Conservation (phyloP, 2,329 filamentous ascomycete genomes). For the Cordyceps javanica region DNA sequence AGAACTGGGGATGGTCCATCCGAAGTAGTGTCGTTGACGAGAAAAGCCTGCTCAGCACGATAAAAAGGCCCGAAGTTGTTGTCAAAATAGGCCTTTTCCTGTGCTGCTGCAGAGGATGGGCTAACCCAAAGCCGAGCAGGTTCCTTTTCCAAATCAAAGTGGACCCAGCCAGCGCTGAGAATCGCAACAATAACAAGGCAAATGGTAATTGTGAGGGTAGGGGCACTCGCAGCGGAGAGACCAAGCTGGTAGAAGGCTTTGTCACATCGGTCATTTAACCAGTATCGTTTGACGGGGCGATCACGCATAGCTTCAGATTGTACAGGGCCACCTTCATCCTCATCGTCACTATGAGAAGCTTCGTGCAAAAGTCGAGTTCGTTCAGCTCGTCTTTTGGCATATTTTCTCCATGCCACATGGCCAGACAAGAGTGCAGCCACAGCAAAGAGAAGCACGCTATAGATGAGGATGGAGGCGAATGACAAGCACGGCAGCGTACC, state of each 20-base stretch:
- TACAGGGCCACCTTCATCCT: conserved; percentile 79
- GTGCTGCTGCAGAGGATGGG: conserved; percentile 79
- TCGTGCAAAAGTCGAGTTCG: conserved; percentile 83
- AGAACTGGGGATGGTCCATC: conserved; percentile 68
- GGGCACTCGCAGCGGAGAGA: conserved; percentile 73
- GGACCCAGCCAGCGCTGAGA: conserved; percentile 80
- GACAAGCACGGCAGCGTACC: conserved; percentile 88
- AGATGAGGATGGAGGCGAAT: conserved; percentile 84
- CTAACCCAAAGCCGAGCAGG: conserved; percentile 96
- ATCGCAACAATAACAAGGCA: conserved; percentile 71
- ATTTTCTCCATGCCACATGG: conserved; percentile 69
- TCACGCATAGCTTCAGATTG: conserved; percentile 72
- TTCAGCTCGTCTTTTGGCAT: conserved; percentile 69
- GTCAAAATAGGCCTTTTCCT: conserved; percentile 94
- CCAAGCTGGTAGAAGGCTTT: conserved; percentile 74
- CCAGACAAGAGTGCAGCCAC: conserved; percentile 62
- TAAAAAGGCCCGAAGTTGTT: conserved; percentile 92
- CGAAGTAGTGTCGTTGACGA: conserved; percentile 76
- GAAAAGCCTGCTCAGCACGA: conserved; percentile 84
- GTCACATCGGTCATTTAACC: conserved; percentile 77
- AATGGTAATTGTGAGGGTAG: conserved; percentile 70
- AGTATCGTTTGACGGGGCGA: conserved; percentile 71
- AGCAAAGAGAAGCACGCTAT: conserved; percentile 66
- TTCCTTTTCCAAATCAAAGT: conserved; percentile 83
- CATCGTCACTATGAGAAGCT: conserved; percentile 76